A percentile compares a stretch with the other conserved stretches of the same genome.
These are phyloP conservation scores for Candida schatavii DNA, from an alignment of 805 yeast genomes.

Conservation along the genomic window DNA sequence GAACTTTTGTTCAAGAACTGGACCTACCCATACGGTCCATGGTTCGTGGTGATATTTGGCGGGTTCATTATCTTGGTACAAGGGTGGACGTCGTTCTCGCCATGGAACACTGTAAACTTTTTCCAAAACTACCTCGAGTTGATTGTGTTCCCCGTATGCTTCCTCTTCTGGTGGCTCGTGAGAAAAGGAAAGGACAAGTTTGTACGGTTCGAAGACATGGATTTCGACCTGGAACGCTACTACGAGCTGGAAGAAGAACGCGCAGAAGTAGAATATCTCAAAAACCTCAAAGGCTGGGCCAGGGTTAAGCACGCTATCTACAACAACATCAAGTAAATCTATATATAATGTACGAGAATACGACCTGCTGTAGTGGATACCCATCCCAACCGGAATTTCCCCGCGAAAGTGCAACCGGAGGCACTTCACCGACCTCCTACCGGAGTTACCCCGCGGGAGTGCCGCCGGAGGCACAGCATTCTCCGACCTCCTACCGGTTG, in stretches of 20 bases:
- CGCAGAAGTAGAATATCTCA: constrained; percentile 35
- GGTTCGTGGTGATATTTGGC: constrained; percentile 42
- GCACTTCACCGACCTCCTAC: too few species aligned
- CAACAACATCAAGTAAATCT: not conserved
- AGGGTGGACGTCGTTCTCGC: constrained; percentile 51
- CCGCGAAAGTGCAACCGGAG: too few species aligned
- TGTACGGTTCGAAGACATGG: constrained; percentile 46
- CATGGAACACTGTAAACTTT: constrained; percentile 41
- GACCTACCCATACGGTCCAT: constrained; percentile 53
- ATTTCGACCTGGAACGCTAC: constrained; percentile 51
- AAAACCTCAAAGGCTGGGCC: constrained; percentile 42
- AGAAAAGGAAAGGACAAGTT: constrained; percentile 40
- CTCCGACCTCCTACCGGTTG: too few species aligned
- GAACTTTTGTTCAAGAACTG: constrained; percentile 44
- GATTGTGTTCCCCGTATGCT: constrained; percentile 45
- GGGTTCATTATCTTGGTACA: constrained; percentile 47
- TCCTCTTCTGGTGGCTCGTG: constrained; percentile 39
- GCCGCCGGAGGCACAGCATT: too few species aligned
- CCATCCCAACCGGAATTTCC: too few species aligned
- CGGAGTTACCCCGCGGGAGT: too few species aligned
- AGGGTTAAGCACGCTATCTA: constrained; percentile 28
- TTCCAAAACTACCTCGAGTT: constrained; percentile 47
- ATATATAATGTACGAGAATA: too few species aligned
- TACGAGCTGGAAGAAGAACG: constrained; percentile 47
- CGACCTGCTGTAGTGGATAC: too few species aligned